phyloP scores from a whole-genome alignment of 805 yeast species.

The Starmera dryadoides region DNA sequence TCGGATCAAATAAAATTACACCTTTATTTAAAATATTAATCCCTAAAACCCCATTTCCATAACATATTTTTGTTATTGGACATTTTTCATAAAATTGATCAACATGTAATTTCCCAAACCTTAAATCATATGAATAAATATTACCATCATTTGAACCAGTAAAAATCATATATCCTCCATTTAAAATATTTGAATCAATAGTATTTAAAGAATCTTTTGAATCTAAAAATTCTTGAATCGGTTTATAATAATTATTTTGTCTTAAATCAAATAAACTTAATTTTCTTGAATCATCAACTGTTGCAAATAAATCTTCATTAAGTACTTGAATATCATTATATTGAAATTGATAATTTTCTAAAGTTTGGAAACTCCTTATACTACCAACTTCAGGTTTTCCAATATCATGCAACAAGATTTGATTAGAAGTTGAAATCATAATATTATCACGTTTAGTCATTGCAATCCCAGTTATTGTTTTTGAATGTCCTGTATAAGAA shows the following conservation, averaged over 20 bases:
- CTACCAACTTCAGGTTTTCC: background rate
- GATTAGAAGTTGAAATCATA: background rate
- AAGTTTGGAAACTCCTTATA: conserved; percentile 5
- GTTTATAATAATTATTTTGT: conserved; percentile 13
- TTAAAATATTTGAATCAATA: conserved; percentile 3
- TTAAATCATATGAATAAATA: conserved; percentile 14
- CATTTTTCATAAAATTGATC: conserved; percentile 4
- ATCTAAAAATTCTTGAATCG: conserved; percentile 27
- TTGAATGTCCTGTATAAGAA: background rate
- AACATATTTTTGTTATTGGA: conserved; percentile 6
- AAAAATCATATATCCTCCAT: background rate
- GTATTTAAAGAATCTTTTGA: conserved; percentile 23
- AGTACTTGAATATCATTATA: conserved; percentile 7
- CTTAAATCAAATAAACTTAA: conserved; percentile 9
- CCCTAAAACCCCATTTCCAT: background rate
- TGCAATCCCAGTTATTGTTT: background rate
- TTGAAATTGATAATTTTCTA: conserved; percentile 3
- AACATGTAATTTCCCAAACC: conserved; percentile 7
- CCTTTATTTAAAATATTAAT: background rate
- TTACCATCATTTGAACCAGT: conserved; percentile 19
- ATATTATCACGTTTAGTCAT: background rate
- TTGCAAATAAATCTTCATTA: conserved; percentile 8
- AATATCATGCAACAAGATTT: background rate
- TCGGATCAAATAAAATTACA: background rate
- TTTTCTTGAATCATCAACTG: conserved; percentile 13